These are phyloP conservation scores for Elsinoe fawcettii DNA, from an alignment of 2,329 filamentous ascomycete genomes.

Conservation along the genomic window DNA sequence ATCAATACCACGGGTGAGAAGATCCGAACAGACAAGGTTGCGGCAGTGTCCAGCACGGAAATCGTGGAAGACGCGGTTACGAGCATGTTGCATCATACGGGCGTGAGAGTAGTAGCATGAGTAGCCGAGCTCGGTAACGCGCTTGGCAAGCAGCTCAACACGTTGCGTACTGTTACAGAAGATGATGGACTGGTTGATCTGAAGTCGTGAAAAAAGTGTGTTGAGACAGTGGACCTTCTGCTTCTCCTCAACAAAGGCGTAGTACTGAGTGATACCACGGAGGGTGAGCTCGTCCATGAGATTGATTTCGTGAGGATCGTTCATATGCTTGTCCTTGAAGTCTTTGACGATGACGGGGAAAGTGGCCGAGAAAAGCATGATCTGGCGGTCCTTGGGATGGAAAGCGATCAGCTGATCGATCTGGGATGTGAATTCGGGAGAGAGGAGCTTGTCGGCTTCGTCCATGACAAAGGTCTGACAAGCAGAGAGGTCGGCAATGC, in stretches of 20 bases:
- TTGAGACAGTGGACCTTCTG: conserved; percentile 99
- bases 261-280: conserved; percentile 97
- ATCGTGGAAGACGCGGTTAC: conserved; percentile 98
- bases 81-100: conserved; percentile 92
- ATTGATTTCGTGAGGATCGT: conserved; percentile 94
- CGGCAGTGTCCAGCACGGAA: conserved; percentile 97
- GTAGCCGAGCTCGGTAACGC: conserved; percentile 97
- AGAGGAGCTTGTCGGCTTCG: conserved; percentile 95
- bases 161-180: conserved; percentile 99
- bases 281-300: conserved; percentile 98
- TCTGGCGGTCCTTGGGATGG: conserved; percentile 93
- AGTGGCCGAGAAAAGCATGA: conserved; percentile 98
- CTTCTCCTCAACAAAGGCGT: conserved; percentile 98
- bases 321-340: conserved; percentile 98
- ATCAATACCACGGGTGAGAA: conserved; percentile 96
- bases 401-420: conserved; percentile 94
- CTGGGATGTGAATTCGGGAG: conserved; percentile 91
- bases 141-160: conserved; percentile 94
- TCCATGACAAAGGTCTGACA: conserved; percentile 99
- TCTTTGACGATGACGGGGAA: conserved; percentile 96
- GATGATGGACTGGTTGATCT: conserved; percentile 99
- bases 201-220: conserved; percentile 95
- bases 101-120: conserved; percentile 99
- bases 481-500: conserved; percentile 89
- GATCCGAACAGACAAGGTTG: conserved; percentile 94